Evolutionary conservation across 805 yeast species (phyloP).

Genomic region (Ogataea corticis): DNA sequence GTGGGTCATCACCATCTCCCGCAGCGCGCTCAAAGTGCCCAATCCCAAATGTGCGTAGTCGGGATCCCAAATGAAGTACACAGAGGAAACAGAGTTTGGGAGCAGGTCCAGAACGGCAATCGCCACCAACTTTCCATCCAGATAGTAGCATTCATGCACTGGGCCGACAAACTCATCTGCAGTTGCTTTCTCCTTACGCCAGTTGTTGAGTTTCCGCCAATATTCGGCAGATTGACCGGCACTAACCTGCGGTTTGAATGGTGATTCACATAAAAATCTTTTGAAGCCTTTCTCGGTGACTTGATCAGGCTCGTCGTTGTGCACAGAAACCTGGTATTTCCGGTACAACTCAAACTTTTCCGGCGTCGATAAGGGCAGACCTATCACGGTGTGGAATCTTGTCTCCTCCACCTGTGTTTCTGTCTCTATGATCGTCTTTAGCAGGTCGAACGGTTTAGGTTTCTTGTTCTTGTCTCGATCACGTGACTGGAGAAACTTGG

Average conservation of each 20-base stretch:
- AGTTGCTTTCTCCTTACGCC: constrained; percentile 34
- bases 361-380: constrained; percentile 47
- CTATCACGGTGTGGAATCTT: constrained; percentile 45
- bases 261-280: constrained; percentile 68
- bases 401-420: constrained; percentile 15
- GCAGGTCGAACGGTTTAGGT: constrained; percentile 19
- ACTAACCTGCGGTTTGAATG: constrained; percentile 43
- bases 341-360: constrained; percentile 65
- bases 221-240: constrained; percentile 32
- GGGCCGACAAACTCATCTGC: constrained; percentile 49
- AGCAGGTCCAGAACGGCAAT: constrained; percentile 75
- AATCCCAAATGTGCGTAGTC: constrained; percentile 66
- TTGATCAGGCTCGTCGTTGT: constrained; percentile 56
- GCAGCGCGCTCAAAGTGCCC: constrained; percentile 75
- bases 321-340: constrained; percentile 71
- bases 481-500: constrained; percentile 35
- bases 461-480: constrained; percentile 1
- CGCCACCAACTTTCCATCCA: constrained; percentile 64
- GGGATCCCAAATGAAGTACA: constrained; percentile 88
- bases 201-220: constrained; percentile 43
- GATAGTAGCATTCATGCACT: constrained; percentile 76
- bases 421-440: constrained; percentile 12
- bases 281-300: constrained; percentile 50
- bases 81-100: constrained; percentile 76
- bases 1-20: constrained; percentile 61